Conservation (phyloP, 768 basidiomycete species). For the Cubamyces sp. region DNA sequence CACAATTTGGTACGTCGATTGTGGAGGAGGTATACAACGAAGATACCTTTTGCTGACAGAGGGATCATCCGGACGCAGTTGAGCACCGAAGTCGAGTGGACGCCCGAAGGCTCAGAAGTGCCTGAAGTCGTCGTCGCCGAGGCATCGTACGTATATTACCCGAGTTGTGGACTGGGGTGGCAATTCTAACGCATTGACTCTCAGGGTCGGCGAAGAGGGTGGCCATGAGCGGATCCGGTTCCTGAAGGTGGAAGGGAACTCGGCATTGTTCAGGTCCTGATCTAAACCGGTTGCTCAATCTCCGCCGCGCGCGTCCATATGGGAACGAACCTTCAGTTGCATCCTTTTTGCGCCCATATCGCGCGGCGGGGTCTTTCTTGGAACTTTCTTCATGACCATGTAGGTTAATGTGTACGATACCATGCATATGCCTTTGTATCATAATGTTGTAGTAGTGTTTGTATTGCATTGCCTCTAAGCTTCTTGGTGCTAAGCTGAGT, state of each 20-base stretch:
- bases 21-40: neutral
- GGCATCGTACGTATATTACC: slow-evolving; percentile 17
- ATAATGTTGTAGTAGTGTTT: too few relatives aligned
- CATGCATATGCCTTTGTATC: too few relatives aligned
- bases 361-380: too few relatives aligned
- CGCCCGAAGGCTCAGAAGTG: slow-evolving; percentile 5
- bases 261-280: slow-evolving; percentile 20
- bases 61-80: slow-evolving; percentile 2
- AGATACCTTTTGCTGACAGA: neutral
- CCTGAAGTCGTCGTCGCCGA: slow-evolving; percentile 23
- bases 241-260: slow-evolving; percentile 22
- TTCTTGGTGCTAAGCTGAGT: too few relatives aligned
- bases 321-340: neutral
- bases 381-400: too few relatives aligned
- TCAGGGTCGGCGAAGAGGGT: slow-evolving; percentile 11
- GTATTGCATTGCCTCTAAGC: too few relatives aligned
- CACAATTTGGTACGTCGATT: slow-evolving; percentile 2
- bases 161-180: neutral
- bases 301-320: too few relatives aligned
- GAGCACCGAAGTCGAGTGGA: slow-evolving; percentile 21
- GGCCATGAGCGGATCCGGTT: slow-evolving; percentile 18
- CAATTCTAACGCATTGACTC: neutral
- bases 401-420: too few relatives aligned
- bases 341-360: neutral
- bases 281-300: neutral